Evolutionary conservation across 2,329 filamentous ascomycete species (phyloP).

Genomic region (Xylariaceae sp.): DNA sequence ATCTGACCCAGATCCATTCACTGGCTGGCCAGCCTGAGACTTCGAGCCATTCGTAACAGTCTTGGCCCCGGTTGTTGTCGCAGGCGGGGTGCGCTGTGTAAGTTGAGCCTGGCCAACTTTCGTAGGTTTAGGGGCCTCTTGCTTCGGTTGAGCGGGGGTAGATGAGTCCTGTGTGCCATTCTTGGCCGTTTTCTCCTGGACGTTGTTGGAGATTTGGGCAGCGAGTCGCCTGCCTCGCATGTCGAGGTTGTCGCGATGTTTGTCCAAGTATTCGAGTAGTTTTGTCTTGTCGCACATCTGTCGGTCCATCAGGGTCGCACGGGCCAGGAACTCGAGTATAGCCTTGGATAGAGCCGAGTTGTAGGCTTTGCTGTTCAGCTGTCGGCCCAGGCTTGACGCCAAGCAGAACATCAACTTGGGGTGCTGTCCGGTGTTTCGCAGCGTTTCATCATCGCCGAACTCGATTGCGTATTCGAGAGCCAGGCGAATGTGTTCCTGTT

Average conservation of each 20-base stretch:
- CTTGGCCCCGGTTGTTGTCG: conserved; percentile 4
- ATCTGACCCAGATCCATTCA: conserved; percentile 4
- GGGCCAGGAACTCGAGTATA: conserved; percentile 54
- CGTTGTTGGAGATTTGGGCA: conserved; percentile 21
- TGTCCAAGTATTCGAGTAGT: conserved; percentile 10
- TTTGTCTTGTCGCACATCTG: conserved; percentile 12
- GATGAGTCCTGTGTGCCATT: conserved; percentile 11
- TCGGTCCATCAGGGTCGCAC: conserved; percentile 22
- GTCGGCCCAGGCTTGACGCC: conserved; percentile 49
- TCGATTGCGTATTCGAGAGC: conserved; percentile 50
- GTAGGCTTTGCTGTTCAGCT: conserved; percentile 48
- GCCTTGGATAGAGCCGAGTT: conserved; percentile 49
- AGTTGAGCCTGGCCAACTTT: conserved; percentile 19
- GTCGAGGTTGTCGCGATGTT: conserved; percentile 13
- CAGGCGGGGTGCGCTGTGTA: conserved; percentile 12
- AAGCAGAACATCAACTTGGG: conserved; percentile 51
- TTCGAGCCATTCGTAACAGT: neutral
- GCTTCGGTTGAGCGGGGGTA: conserved; percentile 5
- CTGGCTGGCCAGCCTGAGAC: conserved; percentile 2
- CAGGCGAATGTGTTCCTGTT: conserved; percentile 44
- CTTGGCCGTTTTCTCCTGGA: conserved; percentile 15
- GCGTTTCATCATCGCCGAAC: conserved; percentile 49
- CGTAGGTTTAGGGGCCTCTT: conserved; percentile 7
- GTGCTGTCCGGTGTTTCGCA: conserved; percentile 54
- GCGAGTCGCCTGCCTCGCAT: conserved; percentile 22